Base-by-base conservation (phyloP, 192 early-diverging fungal species). In the Umbelopsis sp. region DNA sequence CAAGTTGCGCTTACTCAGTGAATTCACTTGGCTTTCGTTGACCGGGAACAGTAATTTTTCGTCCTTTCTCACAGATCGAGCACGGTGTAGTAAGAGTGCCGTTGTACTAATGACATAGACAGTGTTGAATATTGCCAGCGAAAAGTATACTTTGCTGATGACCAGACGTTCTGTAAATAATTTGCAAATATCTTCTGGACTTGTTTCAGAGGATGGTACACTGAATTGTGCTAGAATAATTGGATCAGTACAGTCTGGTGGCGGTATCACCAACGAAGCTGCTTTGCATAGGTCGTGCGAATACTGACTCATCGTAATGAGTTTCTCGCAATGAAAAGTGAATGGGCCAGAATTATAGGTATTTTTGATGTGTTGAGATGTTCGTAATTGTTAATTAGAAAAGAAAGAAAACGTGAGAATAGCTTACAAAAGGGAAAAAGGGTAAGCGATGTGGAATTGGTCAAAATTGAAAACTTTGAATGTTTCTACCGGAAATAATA, bases 1-100 rank as follows among this genome's bases (percentile, higher is more conserved):
- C 5, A 75, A 0, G 29, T 59, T 66, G 29, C 74, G 50, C n/a
- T 70, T 75, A 29, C 45, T 45, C 22, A 75, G 16, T 44, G 72
- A 53, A 22, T 70, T 21, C 17, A n/a, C 26, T 52, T 47, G 43
- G 20, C 34, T 65, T 43, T 50, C 22, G 29, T 34, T 32, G 16
- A 45, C 43, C 21, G 29, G 68, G 51, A 21, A 75, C 20, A 3
- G 47, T 20, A 49, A 5, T 49, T 17, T 59, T 24, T 29, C 68
- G 29, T 21, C 16, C 0, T 2, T 14, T 59, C 17, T 11, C 20
- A 34, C 29, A 6, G 36, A 20, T 6, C 21, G 4, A 20, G 22
- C 3, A 50, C 69, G 34, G 24, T 66, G 38, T 21, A 75, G 52
- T 10, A 75, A 51, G 2, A 70, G 49, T 21, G 14, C 32, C 7